Evolutionary conservation across 331 rosid genomes (phyloP).

Genomic region (Ulmus americana): DNA sequence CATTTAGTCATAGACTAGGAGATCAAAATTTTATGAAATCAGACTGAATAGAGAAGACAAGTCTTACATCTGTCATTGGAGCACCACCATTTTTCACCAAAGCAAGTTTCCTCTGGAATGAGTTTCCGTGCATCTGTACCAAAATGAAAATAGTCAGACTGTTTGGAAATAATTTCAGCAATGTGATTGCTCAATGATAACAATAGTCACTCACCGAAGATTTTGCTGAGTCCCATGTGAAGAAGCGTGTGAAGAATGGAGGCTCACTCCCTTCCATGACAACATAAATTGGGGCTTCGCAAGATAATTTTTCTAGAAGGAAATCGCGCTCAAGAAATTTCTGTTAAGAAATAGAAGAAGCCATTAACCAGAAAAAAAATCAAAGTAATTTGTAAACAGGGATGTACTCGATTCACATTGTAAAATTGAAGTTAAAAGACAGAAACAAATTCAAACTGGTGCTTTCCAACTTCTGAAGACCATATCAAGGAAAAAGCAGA

Average conservation of each 20-base stretch:
- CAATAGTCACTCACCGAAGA: slow-evolving; percentile 50
- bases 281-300: slow-evolving; percentile 65
- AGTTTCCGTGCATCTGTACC: slow-evolving; percentile 87
- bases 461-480: background rate
- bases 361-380: slow-evolving; percentile 6
- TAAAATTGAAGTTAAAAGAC: too few species aligned
- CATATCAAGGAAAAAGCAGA: slow-evolving; percentile 5
- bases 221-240: slow-evolving; percentile 84
- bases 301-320: slow-evolving; percentile 65
- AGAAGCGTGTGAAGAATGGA: slow-evolving; percentile 90
- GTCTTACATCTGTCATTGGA: slow-evolving; percentile 55
- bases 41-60: slow-evolving; percentile 18
- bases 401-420: too few species aligned
- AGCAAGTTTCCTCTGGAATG: slow-evolving; percentile 87
- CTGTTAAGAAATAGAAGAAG: slow-evolving; percentile 41
- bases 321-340: slow-evolving; percentile 82
- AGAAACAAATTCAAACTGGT: background rate
- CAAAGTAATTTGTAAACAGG: background rate
- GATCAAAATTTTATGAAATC: slow-evolving; percentile 14
- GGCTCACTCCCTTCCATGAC: slow-evolving; percentile 94
- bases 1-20: background rate
- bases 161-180: slow-evolving; percentile 16
- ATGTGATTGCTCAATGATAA: slow-evolving; percentile 2
- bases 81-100: slow-evolving; percentile 66
- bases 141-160: slow-evolving; percentile 19